Evolutionary conservation across 257 asterid species (phyloP), one percentile per base, ranked within the genome.

Genomic region (Solanum tarapatanum): DNA sequence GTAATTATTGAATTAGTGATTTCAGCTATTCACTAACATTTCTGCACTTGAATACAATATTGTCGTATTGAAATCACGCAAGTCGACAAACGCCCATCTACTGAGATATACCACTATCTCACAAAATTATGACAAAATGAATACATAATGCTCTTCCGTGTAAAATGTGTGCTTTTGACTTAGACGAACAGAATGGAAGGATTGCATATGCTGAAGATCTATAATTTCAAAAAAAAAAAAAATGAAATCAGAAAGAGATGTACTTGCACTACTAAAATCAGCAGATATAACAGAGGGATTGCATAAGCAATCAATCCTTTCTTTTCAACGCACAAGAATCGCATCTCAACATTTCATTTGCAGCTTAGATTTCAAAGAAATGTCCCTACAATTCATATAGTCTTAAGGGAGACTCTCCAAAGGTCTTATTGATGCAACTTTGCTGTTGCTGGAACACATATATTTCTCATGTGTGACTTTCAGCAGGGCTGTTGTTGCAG

Each of bases 391-490:
- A 43, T 79, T 79, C 37, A 45, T 76, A 37, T 7, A 8, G 84
- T 43, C 94, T 45, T 86, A 86, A 68, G 96, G 95, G 90, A 96
- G 95, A 87, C 74, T 87, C 86, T 88, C 91, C 86, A 93, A 87
- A 84, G 99, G 98, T 90, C 90, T 91, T 64, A 94, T 88, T 88
- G 90, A 90, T 43, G 99, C 97, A 87, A 93, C 98, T 79, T 82
- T 90, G 77, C 87, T 60, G 89, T 69, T 88, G 24, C 91, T 92
- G 8, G 33, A 86, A 89, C 90, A 91, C 92, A 86, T 89, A 86
- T 94, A 95, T 87, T 97, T 97, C 92, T 94, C 98, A 48, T 87
- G 85, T 30, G 93, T 93, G 84, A 97, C 98, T 88, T 86, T 94
- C 91, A 94, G 43, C 66, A 88, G 68, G 69, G 88, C 88, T 68